Percentiles rank a stretch among this genome's conserved stretches.
Conservation (phyloP, 2,329 filamentous ascomycete species). For the Hirsutella rhossiliensis region DNA sequence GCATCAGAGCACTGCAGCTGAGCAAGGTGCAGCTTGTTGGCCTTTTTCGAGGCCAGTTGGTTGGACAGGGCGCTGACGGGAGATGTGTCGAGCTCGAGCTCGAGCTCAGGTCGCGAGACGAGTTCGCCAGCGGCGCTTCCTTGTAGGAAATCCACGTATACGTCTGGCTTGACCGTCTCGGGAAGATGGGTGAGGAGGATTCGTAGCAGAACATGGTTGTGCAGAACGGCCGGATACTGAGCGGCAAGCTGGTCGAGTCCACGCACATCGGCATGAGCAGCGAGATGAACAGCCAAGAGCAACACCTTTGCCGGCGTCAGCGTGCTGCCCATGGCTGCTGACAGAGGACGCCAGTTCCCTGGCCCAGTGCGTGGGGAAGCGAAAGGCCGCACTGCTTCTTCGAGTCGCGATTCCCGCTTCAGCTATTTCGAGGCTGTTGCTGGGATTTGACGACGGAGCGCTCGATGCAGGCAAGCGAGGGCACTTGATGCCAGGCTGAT, state of each 20-base stretch:
- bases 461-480: too few relatives aligned
- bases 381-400: background rate
- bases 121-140: slow-evolving; percentile 40
- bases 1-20: slow-evolving; percentile 40
- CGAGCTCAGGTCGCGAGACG: slow-evolving; percentile 23
- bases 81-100: slow-evolving; percentile 40
- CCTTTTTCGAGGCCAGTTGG: slow-evolving; percentile 51
- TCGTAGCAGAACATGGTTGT: slow-evolving; percentile 53
- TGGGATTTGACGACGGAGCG: too few relatives aligned
- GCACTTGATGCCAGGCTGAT: too few relatives aligned
- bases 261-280: slow-evolving; percentile 52
- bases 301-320: slow-evolving; percentile 58
- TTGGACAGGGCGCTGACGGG: slow-evolving; percentile 46
- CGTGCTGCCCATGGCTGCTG: slow-evolving; percentile 14
- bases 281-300: slow-evolving; percentile 60
- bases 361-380: background rate
- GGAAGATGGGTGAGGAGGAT: slow-evolving; percentile 69
- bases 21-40: slow-evolving; percentile 50
- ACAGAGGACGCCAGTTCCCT: background rate
- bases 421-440: too few relatives aligned
- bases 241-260: slow-evolving; percentile 48
- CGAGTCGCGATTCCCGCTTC: too few relatives aligned
- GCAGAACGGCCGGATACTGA: slow-evolving; percentile 43
- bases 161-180: slow-evolving; percentile 51
- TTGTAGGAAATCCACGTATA: slow-evolving; percentile 50